Base-by-base conservation (phyloP, 164 flowering plant species). In the Vitis cinerea region DNA sequence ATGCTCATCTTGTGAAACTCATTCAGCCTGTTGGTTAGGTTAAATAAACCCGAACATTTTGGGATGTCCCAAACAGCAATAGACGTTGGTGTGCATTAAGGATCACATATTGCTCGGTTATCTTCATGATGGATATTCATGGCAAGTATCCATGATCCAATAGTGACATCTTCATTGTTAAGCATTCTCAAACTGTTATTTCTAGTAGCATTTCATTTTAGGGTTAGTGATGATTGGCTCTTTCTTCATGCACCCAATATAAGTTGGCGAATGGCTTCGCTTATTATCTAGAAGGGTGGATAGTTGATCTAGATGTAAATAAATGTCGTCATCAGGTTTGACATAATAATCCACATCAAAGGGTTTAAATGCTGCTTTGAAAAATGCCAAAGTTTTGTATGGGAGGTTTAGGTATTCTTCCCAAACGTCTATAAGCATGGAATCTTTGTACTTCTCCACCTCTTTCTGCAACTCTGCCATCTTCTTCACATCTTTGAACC, bases 121-220 rank as follows among this genome's bases (percentile, higher is more conserved):
- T 89, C 81, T 69, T 89, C 92, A 57, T 86, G 88, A 64, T 79
- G 66, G 31, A 86, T 90, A 77, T 90, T 84, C 94, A 19, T 85
- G 6, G 90, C 80, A 60, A 90, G 86, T 90, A 87, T 90, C 91
- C 94, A 87, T 63, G 90, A 76, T 6, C 92, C 92, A 73, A 90
- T 74, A 31, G 87, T 83, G 14, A 87, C 90, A 71, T 90, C 92
- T 76, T 87, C 94, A 71, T 86, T 86, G 80, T 71, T 85, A 69
- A 86, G 83, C 85, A 87, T 83, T 64, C 94, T 77, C 67, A 89
- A 78, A 81, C 91, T 89, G 23, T 19, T 19, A 19, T 19, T 19
- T 19, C 23, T 19, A 19, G 1, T 19, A 19, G 23, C 23, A 19
- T 19, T 19, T 19, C 23, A 19, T 19, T 19, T 19, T 19, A 19